Evolutionary conservation across 805 yeast genomes (phyloP).

Genomic region (Peterozyma toletana): DNA sequence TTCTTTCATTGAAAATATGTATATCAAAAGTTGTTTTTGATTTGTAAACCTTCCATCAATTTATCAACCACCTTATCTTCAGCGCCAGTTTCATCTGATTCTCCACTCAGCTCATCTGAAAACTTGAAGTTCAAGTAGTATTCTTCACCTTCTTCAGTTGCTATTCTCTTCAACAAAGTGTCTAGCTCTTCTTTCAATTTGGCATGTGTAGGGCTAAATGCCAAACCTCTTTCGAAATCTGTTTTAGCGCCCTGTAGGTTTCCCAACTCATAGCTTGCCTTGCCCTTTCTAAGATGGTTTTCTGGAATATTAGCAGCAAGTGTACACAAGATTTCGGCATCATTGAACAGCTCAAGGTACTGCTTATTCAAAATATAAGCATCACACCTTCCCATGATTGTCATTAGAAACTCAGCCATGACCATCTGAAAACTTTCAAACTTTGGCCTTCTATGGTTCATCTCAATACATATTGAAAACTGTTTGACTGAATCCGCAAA

Average conservation of each 20-base stretch:
- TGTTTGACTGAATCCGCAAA: constrained; percentile 57
- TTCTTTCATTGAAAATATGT: no score
- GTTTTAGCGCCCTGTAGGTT: constrained; percentile 55
- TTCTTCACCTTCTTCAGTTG: constrained; percentile 53
- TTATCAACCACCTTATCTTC: no score
- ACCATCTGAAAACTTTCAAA: constrained; percentile 72
- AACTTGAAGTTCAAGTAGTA: constrained; percentile 3
- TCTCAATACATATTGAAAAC: constrained; percentile 58
- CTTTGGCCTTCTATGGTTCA: constrained; percentile 60
- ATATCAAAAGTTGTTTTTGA: no score
- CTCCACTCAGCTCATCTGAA: neutral
- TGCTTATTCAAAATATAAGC: constrained; percentile 50
- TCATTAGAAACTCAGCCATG: constrained; percentile 57
- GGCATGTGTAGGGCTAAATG: constrained; percentile 48
- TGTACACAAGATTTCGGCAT: constrained; percentile 58
- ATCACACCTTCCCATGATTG: constrained; percentile 67
- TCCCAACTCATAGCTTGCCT: constrained; percentile 54
- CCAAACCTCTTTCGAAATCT: constrained; percentile 66
- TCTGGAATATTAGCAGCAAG: constrained; percentile 58
- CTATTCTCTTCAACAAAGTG: constrained; percentile 38
- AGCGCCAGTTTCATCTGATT: no score
- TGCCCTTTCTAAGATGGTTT: constrained; percentile 65
- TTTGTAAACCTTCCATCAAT: no score
- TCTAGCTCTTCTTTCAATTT: constrained; percentile 42
- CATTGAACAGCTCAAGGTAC: constrained; percentile 55